phyloP scores from a whole-genome alignment of 306 rosid species.

The Potentilla sterilis region DNA sequence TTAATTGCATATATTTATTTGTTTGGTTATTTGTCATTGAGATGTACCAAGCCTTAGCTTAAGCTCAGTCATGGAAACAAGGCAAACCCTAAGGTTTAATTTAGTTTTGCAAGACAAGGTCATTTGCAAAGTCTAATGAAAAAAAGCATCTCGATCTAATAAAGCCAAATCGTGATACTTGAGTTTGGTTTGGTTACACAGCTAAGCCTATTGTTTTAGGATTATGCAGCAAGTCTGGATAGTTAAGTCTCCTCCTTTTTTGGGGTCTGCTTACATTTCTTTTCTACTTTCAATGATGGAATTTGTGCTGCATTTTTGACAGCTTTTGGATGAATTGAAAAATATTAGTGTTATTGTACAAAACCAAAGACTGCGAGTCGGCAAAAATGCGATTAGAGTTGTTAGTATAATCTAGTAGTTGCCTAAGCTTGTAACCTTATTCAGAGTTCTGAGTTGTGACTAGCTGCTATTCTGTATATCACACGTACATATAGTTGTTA shows the following conservation, averaged over 20 bases:
- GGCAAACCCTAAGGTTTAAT: neutral
- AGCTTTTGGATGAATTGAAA: neutral
- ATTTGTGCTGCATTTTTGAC: neutral
- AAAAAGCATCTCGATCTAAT: neutral
- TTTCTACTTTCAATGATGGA: neutral
- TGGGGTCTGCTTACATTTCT: neutral
- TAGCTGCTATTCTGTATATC: neutral
- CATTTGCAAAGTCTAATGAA: neutral
- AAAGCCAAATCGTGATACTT: neutral
- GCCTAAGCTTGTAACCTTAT: neutral
- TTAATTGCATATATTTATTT: neutral
- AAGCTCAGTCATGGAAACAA: neutral
- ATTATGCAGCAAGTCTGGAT: neutral
- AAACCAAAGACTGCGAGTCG: neutral
- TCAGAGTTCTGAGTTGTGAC: neutral
- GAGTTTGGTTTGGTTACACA: neutral
- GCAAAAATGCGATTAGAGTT: neutral
- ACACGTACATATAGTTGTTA: neutral
- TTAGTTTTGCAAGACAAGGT: neutral
- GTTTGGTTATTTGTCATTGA: neutral
- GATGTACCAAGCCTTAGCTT: neutral
- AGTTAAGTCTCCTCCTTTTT: neutral
- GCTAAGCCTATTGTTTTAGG: neutral
- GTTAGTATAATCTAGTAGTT: neutral
- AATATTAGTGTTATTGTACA: neutral